These are phyloP conservation scores for Lignosus rhinocerotis DNA, from an alignment of 1,284 basidiomycete species.

Conservation along the genomic window DNA sequence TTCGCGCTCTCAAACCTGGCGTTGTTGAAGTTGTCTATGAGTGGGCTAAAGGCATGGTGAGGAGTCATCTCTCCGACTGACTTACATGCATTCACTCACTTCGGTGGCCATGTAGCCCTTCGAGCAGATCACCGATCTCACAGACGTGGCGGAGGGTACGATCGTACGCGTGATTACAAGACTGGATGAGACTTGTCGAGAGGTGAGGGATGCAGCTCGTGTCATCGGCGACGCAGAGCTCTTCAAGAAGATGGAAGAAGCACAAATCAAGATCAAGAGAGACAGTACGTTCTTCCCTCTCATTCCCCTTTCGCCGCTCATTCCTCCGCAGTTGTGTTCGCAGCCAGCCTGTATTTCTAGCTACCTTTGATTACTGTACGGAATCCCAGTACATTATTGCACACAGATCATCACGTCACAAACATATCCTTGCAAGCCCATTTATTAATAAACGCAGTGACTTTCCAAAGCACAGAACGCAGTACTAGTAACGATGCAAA, in stretches of 20 bases:
- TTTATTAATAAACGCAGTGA: slow-evolving; percentile 27
- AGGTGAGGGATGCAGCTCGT: slow-evolving; percentile 95
- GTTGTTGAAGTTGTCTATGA: slow-evolving; percentile 96
- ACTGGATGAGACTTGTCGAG: slow-evolving; percentile 95
- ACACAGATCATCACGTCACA: background rate
- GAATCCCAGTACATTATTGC: slow-evolving; percentile 2
- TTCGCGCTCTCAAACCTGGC: slow-evolving; percentile 83
- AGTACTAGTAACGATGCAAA: slow-evolving; percentile 16
- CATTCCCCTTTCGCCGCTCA: background rate
- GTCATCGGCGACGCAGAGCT: slow-evolving; percentile 96
- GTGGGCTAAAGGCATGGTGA: slow-evolving; percentile 97
- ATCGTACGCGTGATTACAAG: slow-evolving; percentile 97
- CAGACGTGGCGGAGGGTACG: slow-evolving; percentile 95
- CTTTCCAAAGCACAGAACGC: slow-evolving; percentile 29
- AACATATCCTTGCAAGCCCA: slow-evolving; percentile 27
- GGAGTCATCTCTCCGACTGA: slow-evolving; percentile 22
- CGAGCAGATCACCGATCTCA: slow-evolving; percentile 89
- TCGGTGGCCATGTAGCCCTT: slow-evolving; percentile 68
- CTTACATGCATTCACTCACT: no score
- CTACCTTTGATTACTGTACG: background rate
- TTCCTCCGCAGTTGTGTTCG: slow-evolving; percentile 70
- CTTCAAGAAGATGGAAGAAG: slow-evolving; percentile 97
- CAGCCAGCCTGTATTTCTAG: slow-evolving; percentile 86
- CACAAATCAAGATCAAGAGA: slow-evolving; percentile 90
- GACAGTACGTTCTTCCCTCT: slow-evolving; percentile 68